Conservation (phyloP, 2,329 filamentous ascomycete species). For the Aspergillus sp. region DNA sequence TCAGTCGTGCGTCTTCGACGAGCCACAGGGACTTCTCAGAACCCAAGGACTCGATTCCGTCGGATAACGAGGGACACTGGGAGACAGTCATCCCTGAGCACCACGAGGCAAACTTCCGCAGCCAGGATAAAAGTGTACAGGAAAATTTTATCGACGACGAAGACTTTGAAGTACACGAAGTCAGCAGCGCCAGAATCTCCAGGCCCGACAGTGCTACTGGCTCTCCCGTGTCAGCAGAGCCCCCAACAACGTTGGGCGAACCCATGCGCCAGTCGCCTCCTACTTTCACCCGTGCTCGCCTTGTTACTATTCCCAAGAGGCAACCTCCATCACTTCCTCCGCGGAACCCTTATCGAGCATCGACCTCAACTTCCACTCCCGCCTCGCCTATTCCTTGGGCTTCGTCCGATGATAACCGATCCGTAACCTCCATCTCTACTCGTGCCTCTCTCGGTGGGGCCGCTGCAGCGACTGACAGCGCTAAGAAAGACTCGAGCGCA, state of each 20-base stretch:
- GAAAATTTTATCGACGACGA: conserved; percentile 21
- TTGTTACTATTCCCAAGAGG: conserved; percentile 83
- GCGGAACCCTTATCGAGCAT: conserved; percentile 60
- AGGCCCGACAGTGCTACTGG: conserved; percentile 44
- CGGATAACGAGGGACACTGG: conserved; percentile 29
- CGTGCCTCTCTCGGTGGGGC: conserved; percentile 19
- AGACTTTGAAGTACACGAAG: conserved; percentile 41
- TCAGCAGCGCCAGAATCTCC: conserved; percentile 56
- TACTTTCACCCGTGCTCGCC: conserved; percentile 70
- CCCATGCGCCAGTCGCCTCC: conserved; percentile 61
- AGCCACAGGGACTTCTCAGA: conserved; percentile 29
- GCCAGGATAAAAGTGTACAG: conserved; percentile 11
- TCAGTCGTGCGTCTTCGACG: conserved; percentile 35
- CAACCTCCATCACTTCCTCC: conserved; percentile 72
- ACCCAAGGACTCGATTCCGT: conserved; percentile 17
- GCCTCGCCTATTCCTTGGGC: conserved; percentile 26
- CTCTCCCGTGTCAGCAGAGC: conserved; percentile 22
- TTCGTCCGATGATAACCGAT: conserved; percentile 24
- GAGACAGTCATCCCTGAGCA: conserved; percentile 27
- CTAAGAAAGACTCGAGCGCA: conserved; percentile 10
- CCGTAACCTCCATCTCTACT: conserved; percentile 23
- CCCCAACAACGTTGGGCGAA: conserved; percentile 56
- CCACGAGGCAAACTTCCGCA: conserved; percentile 12
- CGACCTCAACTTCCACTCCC: conserved; percentile 23
- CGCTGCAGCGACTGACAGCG: conserved; percentile 17